Base-by-base conservation (phyloP, 2,329 filamentous ascomycete species). In the Chaetomium sp. region DNA sequence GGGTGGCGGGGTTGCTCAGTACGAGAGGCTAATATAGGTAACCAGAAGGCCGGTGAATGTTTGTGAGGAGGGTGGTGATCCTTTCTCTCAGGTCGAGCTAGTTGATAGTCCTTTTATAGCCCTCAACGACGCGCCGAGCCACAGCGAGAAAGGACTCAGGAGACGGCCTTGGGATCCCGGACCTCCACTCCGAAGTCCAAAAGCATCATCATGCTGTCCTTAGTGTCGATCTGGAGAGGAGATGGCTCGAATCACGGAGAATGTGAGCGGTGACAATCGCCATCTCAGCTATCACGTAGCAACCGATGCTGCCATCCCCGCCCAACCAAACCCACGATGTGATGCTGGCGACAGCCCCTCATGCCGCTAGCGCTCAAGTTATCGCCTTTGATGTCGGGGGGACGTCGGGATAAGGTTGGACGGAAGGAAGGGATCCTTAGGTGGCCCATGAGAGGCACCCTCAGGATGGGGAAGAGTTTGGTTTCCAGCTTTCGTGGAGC, bases 271-370 rank as follows among this genome's bases (percentile, higher is more conserved):
- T 16, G 25, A 27, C 2, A 49, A 27, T 38, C 9, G 42, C 8
- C 19, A 16, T 29, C 19, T 53, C 31, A 38, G 49, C 59, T 38
- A 63, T 47, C 63, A 58, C 56, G 62, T 63, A 56, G 58, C n/a
- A 67, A 27, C 45, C 62, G 57, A 65, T 65, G 59, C 47, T 58
- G 35, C 60, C 57, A 60, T 53, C 53, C 60, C 60, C 53, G 60
- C 60, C 29, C 19, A 3, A 23, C 27, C 3, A 31, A 25, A n/a
- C 49, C 21, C 47, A 13, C 31, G 58, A 54, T 38, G 57, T n/a
- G 47, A 42, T 53, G 9, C 25, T 29, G 13, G 19, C 31, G 23
- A 50, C 31, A 16, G 8, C 31, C 2, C 58, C n/a, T 45, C 29
- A 50, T 2, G 21, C 7, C 25, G n/a, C 16, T 31, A 38, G 29